Evolutionary conservation across 2,329 filamentous ascomycete genomes (phyloP), one percentile per base, ranked within the genome.

Genomic region (Scleromitrula shiraiana): DNA sequence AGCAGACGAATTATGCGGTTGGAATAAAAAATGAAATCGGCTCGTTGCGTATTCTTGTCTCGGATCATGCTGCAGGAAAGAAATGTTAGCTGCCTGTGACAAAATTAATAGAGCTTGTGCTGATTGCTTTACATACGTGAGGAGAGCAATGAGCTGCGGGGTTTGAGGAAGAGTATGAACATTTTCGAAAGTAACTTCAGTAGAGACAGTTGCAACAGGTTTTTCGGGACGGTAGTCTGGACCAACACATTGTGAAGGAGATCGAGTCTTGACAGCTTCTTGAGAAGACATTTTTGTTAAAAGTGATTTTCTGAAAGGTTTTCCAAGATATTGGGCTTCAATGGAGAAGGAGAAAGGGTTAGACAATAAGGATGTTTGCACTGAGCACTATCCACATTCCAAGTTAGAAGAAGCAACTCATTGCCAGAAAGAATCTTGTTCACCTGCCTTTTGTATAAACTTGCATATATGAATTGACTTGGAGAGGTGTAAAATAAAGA

Each of bases 21-120:
- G 36, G 90, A 95, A 72, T 97, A 95, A 71, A 98, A 98, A 64
- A 98, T 96, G 67, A 98, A 98, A 68, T 98, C 93, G 53, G 89
- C 93, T 50, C 93, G 85, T 49, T 84, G 80, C 5, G 93, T 98
- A 57, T 84, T 78, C 67, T 86, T 87, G 68, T 95, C 89, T 59
- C 93, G 85, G 64, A 98, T 97, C 78, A 96, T 96, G 54, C 91
- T 97, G 61, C 54, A 49, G 43, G 53, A 47, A 19, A 24, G 20
- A 41, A 37, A 43, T 42, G 38, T 50, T 40, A 55, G 50, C 26
- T 37, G 47, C 33, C 15, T 23, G 23, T 33, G 10, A 42, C 29
- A 46, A 37, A 19, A 29, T 9, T 7, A 7, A 29, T 6, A 15
- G 14, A 7, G 26, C n/a, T 42, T 5, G 23, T 37, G 37, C 24